Evolutionary conservation across 768 basidiomycete species (phyloP), one percentile per base, ranked within the genome.

Genomic region (Symmetrospora coprosmae): DNA sequence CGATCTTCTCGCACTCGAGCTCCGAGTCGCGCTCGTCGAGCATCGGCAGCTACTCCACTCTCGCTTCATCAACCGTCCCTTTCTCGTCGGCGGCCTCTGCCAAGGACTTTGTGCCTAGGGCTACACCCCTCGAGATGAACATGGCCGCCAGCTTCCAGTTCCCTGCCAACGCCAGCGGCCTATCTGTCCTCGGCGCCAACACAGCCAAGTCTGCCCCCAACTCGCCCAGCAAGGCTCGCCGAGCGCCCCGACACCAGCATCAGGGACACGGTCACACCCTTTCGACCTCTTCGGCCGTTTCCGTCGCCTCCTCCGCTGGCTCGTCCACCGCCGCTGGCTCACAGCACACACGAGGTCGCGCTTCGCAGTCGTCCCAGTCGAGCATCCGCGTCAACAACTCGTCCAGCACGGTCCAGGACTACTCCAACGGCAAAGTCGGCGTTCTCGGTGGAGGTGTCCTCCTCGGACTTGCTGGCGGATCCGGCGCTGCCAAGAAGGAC

Each of bases 391-490:
- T 30, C 30, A 13, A 19, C 21, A 33, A 21, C 37, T 25, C 28
- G 5, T 4, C 61, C 23, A 31, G 21, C 43, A 27, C 37, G 19
- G 61, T 59, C n/a, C 66, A 66, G 6, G 68, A 69, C 45, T 66
- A 69, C 60, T 66, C 67, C 43, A 65, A 66, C 40, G 68, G 68
- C 11, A 66, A 66, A 49, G 68, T 69, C 35, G 67, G 66, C 34
- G 68, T 69, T 8, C 64, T 69, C 8, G 65, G 65, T n/a, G 68
- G 68, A 2, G 68, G 68, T 31, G 67, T 68, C 40, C 50, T 69
- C 25, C 62, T 69, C 27, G 68, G 68, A n/a, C 60, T 49, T 33
- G 40, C 23, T 25, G 35, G 35, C 19, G 51, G n/a, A 33, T 30
- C 41, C 43, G 27, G 34, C 30, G 9, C 27, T 34, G 13, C 7